Evolutionary conservation across 2,329 filamentous ascomycete genomes (phyloP).

Genomic region (Fusarium incarnatum): DNA sequence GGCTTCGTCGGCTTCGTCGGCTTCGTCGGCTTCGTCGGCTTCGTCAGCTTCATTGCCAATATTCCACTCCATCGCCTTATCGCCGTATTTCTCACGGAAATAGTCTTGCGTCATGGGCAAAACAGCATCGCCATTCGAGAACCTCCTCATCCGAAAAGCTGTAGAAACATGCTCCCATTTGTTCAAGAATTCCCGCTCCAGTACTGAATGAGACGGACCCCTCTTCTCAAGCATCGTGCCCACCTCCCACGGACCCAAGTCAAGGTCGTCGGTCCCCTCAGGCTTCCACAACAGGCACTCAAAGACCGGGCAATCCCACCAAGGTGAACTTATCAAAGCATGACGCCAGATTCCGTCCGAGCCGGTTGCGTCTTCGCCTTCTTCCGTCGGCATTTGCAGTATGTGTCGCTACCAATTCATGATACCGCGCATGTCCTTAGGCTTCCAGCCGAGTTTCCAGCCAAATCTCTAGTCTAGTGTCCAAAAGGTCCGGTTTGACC

Average conservation of each 20-base stretch:
- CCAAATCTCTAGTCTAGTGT: not conserved
- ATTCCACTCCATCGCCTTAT: slow-evolving; percentile 12
- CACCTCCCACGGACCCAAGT: not conserved
- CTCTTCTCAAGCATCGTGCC: not conserved
- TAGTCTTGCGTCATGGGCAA: slow-evolving; percentile 20
- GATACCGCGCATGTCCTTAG: slow-evolving; percentile 19
- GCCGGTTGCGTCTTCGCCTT: slow-evolving; percentile 38
- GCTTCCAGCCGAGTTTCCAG: not conserved
- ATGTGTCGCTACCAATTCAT: slow-evolving; percentile 48
- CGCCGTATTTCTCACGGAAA: slow-evolving; percentile 8
- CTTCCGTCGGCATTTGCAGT: slow-evolving; percentile 22
- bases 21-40: not conserved
- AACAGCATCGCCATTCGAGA: slow-evolving; percentile 28
- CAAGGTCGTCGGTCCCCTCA: not conserved
- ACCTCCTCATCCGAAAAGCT: slow-evolving; percentile 37
- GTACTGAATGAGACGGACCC: slow-evolving; percentile 5
- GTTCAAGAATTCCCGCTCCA: slow-evolving; percentile 44
- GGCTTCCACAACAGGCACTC: slow-evolving; percentile 16
- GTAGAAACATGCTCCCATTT: slow-evolving; percentile 41
- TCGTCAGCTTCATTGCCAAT: not conserved
- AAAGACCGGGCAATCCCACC: slow-evolving; percentile 47
- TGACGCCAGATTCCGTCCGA: slow-evolving; percentile 43
- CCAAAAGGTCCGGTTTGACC: slow-evolving; percentile 11
- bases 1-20: not conserved
- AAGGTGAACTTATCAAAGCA: slow-evolving; percentile 42